Percentiles rank a stretch among this genome's conserved stretches.
phyloP scores from a whole-genome alignment of 768 basidiomycete species.

The Mycena vitilis region DNA sequence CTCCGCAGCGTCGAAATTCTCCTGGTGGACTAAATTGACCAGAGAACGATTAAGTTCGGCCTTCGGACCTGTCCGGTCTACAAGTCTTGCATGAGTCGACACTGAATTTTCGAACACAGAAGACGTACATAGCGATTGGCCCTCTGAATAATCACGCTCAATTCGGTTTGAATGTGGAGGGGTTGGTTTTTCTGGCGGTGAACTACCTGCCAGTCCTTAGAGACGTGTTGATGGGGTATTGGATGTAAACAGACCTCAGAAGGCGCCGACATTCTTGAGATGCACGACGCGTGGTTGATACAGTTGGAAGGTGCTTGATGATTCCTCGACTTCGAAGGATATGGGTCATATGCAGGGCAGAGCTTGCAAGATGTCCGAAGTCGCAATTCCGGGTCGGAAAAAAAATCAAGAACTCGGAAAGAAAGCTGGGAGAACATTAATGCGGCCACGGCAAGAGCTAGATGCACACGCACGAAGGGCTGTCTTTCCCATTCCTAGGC shows the following conservation, averaged over 20 bases:
- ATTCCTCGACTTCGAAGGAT: slow-evolving; percentile 13
- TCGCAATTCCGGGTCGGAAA: not conserved
- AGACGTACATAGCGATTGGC: not conserved
- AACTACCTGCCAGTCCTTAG: not conserved
- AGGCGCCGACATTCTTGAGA: not conserved
- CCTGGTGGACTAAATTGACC: slow-evolving; percentile 16
- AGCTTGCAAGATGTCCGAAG: too few relatives aligned
- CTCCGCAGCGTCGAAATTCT: slow-evolving; percentile 28
- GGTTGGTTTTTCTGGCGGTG: not conserved
- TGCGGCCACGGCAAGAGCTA: too few relatives aligned
- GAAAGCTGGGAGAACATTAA: too few relatives aligned
- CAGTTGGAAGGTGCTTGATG: not conserved
- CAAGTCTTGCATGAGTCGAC: not conserved
- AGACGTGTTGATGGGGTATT: too few relatives aligned
- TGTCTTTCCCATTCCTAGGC: too few relatives aligned
- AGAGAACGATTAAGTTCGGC: slow-evolving; percentile 17
- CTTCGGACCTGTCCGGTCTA: not conserved
- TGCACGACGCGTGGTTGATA: not conserved
- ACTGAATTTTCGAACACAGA: not conserved
- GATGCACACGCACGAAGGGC: too few relatives aligned
- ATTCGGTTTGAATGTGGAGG: not conserved
- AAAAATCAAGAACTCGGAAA: not conserved
- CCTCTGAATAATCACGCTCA: not conserved
- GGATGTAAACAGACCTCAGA: slow-evolving; percentile 1
- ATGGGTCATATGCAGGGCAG: slow-evolving; percentile 19